Conservation (phyloP, 2,329 filamentous ascomycete genomes). For the Apiospora aurea region DNA sequence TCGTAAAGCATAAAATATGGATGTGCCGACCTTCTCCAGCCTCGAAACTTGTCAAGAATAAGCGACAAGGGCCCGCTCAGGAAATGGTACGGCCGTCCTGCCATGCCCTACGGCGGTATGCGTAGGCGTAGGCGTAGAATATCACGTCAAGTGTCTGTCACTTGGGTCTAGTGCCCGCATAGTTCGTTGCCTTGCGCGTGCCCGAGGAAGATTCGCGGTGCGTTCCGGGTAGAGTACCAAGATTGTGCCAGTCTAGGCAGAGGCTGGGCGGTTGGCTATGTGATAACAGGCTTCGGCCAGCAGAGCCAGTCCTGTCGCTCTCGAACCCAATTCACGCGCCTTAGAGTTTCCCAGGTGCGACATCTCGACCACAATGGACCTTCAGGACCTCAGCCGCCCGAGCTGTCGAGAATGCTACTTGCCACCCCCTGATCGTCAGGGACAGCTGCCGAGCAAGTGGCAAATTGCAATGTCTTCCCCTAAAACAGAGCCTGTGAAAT, state of each 20-base stretch:
- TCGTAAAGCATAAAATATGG: slow-evolving; percentile 1
- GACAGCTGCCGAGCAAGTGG: slow-evolving; percentile 27
- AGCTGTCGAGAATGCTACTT: slow-evolving; percentile 17
- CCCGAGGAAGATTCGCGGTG: neutral
- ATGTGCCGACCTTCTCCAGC: neutral
- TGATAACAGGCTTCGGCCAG: neutral
- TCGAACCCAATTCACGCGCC: too few relatives aligned
- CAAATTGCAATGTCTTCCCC: slow-evolving; percentile 20
- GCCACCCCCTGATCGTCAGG: slow-evolving; percentile 29
- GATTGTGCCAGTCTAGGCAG: neutral
- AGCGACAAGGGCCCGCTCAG: neutral
- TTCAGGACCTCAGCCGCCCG: neutral
- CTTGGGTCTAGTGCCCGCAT: neutral
- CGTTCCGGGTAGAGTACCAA: neutral
- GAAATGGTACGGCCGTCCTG: neutral
- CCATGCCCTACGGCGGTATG: neutral
- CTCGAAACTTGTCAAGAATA: neutral
- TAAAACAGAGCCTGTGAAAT: slow-evolving; percentile 8
- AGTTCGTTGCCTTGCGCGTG: neutral
- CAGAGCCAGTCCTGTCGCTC: neutral
- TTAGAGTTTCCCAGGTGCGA: neutral
- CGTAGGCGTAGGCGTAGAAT: neutral
- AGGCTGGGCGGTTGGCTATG: neutral
- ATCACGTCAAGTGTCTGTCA: slow-evolving; percentile 1
- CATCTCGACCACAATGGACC: neutral